Evolutionary conservation across 2,329 filamentous ascomycete genomes (phyloP).

Genomic region (Scorias spongiosa): DNA sequence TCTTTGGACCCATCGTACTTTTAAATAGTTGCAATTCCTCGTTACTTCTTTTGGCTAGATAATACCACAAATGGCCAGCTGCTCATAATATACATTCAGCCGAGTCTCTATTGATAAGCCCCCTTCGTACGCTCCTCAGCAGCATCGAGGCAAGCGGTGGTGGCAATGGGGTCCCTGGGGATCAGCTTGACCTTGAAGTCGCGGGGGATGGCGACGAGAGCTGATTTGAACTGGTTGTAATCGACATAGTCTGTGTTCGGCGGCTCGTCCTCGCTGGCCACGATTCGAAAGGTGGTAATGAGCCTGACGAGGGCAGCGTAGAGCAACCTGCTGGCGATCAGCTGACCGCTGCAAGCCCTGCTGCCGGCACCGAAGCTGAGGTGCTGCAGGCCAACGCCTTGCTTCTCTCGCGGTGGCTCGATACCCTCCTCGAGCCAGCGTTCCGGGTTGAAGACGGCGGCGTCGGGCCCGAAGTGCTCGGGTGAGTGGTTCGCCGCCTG

Average conservation of each 20-base stretch:
- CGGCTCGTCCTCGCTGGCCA: slow-evolving; percentile 32
- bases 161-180: slow-evolving; percentile 29
- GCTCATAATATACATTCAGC: too few species aligned
- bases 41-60: too few species aligned
- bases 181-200: slow-evolving; percentile 44
- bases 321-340: slow-evolving; percentile 35
- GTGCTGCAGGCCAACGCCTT: slow-evolving; percentile 21
- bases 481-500: slow-evolving; percentile 40
- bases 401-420: slow-evolving; percentile 20
- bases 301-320: slow-evolving; percentile 36
- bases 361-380: slow-evolving; percentile 39
- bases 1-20: too few species aligned
- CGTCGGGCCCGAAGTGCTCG: slow-evolving; percentile 34
- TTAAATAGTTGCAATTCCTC: too few species aligned
- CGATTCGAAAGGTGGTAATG: slow-evolving; percentile 34
- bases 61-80: too few species aligned
- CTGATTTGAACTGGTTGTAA: slow-evolving; percentile 45
- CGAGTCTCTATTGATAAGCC: slow-evolving; percentile 21
- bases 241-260: slow-evolving; percentile 49
- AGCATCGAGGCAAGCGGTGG: slow-evolving; percentile 26
- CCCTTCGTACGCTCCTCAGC: slow-evolving; percentile 33
- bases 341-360: slow-evolving; percentile 36
- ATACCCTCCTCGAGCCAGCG: slow-evolving; percentile 27
- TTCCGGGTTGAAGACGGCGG: slow-evolving; percentile 33
- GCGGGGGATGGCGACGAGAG: slow-evolving; percentile 43